phyloP scores from a whole-genome alignment of 1,139 yeast genomes.

The Sugiyamaella pinicola region DNA sequence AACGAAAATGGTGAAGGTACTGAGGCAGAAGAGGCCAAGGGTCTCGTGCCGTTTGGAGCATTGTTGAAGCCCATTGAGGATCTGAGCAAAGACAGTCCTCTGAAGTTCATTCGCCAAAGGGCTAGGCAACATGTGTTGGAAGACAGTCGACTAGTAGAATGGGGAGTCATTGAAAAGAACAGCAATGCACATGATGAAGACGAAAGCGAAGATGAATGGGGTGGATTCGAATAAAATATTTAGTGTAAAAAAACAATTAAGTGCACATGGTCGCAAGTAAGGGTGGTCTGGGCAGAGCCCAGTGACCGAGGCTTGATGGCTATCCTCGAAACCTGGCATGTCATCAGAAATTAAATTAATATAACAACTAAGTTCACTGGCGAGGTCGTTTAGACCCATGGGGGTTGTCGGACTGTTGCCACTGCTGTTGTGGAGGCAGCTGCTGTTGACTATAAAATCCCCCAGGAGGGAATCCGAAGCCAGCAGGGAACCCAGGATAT shows the following conservation, averaged over 20 bases:
- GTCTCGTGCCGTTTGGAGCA: conserved; percentile 53
- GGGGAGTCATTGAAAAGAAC: conserved; percentile 59
- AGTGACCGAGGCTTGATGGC: background rate
- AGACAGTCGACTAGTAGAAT: conserved; percentile 62
- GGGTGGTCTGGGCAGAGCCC: conserved; percentile 8
- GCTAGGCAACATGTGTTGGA: conserved; percentile 65
- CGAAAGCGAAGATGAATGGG: conserved; percentile 51
- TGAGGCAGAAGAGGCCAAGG: conserved; percentile 25
- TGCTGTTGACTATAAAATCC: conserved; percentile 10
- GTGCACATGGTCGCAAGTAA: too few relatives aligned
- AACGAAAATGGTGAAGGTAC: conserved; percentile 45
- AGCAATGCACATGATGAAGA: conserved; percentile 43
- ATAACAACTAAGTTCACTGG: background rate
- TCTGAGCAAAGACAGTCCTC: conserved; percentile 53
- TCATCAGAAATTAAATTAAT: background rate
- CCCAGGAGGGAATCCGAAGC: conserved; percentile 14
- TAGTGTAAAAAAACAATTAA: background rate
- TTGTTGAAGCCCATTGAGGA: conserved; percentile 62
- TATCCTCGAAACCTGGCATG: background rate
- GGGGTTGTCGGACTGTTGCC: conserved; percentile 18
- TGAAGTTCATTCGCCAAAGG: conserved; percentile 67
- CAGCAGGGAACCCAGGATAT: conserved; percentile 12
- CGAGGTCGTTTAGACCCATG: conserved; percentile 20
- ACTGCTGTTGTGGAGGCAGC: conserved; percentile 15
- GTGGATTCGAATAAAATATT: conserved; percentile 47